These are phyloP conservation scores for Ustilago crameri DNA, from an alignment of 1,284 basidiomycete species.

Conservation along the genomic window DNA sequence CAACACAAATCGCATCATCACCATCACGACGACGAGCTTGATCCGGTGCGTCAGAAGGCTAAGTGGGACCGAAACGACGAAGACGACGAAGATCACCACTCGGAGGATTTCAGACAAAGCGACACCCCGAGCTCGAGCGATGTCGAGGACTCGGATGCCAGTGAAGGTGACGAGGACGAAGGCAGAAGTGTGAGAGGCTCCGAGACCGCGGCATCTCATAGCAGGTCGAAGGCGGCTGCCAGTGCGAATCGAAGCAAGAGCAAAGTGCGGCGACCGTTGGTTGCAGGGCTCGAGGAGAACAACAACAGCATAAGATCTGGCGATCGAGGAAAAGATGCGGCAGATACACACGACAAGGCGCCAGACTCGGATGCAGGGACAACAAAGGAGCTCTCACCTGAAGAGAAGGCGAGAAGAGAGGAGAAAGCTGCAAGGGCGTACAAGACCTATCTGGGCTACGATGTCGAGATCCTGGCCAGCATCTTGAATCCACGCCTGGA, in stretches of 20 bases:
- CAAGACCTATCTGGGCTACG: conserved; percentile 80
- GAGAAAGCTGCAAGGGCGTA: conserved; percentile 45
- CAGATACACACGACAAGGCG: conserved; percentile 20
- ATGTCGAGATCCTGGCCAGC: conserved; percentile 81
- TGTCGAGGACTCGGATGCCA: conserved; percentile 44
- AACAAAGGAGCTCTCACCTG: conserved; percentile 42
- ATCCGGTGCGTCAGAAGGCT: conserved; percentile 47
- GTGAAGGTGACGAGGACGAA: conserved; percentile 41
- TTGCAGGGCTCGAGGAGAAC: conserved; percentile 23
- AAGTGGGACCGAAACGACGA: conserved; percentile 44
- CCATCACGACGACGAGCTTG: conserved; percentile 35
- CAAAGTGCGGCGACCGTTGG: conserved; percentile 22
- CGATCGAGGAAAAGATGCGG: conserved; percentile 25
- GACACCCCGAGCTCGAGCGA: conserved; percentile 47
- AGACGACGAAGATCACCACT: conserved; percentile 33
- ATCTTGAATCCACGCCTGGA: conserved; percentile 80
- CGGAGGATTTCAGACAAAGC: conserved; percentile 26
- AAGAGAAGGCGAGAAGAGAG: conserved; percentile 38
- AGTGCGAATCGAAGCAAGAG: conserved; percentile 23
- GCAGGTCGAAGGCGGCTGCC: conserved; percentile 22
- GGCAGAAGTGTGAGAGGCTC: conserved; percentile 18
- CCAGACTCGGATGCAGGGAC: conserved; percentile 43
- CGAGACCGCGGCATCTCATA: conserved; percentile 29
- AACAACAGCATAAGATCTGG: conserved; percentile 25
- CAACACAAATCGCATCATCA: conserved; percentile 1